Evolutionary conservation across 1,284 basidiomycete species (phyloP), one percentile per base, ranked within the genome.

Genomic region (Puccinia sorghi): DNA sequence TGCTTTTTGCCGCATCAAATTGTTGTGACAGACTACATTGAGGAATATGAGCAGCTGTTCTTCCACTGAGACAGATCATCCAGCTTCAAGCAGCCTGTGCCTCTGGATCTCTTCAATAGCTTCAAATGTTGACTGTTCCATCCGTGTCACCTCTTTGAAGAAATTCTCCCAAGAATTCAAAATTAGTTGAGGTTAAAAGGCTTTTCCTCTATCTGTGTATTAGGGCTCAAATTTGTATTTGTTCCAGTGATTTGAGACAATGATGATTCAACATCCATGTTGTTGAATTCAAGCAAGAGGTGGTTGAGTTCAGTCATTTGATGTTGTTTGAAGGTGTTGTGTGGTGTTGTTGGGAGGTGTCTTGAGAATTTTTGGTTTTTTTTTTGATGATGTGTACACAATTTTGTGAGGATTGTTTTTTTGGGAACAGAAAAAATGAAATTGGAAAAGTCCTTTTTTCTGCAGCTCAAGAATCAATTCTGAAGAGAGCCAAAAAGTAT

Each of bases 11-110:
- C 37, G 61, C 61, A 64, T 64, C 2, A 39, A 11, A n/a, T n/a
- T 64, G 39, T 46, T 46, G 15, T 64, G 17, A 11, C 37, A 46
- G 6, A 64, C 41, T 7, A 64, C 32, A 64, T 64, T 39, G 15
- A 64, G 32, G 32, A 64, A 64, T 3, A 64, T 64, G n/a, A 64
- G 11, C 6, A 64, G 1, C n/a, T 64, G 61, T 41, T 64, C 61
- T 3, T 64, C 17, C 6, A 64, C 17, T 2, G 37, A n/a, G 15
- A 64, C 61, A 5, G 61, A 64, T 1, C 22, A 17, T 15, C 61
- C 61, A n/a, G 39, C 61, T n/a, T 41, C 37, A 5, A 64, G 41
- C 5, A 64, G 37, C 3, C 32, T 17, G n/a, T n/a, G 7, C 1
- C 3, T n/a, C 1, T 41, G 4, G 2, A 64, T 41, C 22, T 64